Evolutionary conservation across 768 basidiomycete species (phyloP).

Genomic region (Cyclocybe aegerita): DNA sequence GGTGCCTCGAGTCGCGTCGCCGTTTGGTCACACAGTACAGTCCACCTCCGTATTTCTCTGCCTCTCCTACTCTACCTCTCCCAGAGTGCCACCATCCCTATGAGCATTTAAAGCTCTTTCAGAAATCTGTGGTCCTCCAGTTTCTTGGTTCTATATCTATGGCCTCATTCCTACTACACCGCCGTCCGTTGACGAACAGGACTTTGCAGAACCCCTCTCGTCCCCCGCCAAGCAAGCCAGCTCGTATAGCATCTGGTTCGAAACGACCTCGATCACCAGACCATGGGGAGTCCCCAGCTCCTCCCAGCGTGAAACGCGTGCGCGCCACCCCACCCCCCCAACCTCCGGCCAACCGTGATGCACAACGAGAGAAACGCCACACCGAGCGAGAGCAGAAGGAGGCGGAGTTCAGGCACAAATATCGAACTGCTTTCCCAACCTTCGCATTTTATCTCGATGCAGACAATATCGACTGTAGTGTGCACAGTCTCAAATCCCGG

Average conservation of each 20-base stretch:
- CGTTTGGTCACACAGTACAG: too few relatives aligned
- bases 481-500: constrained; percentile 48
- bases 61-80: too few relatives aligned
- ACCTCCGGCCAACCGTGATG: constrained; percentile 35
- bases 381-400: constrained; percentile 56
- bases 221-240: constrained; percentile 16
- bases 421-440: constrained; percentile 77
- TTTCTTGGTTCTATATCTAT: constrained; percentile 20
- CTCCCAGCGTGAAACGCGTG: constrained; percentile 16
- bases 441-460: constrained; percentile 87
- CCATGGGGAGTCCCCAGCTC: constrained; percentile 8
- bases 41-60: too few relatives aligned
- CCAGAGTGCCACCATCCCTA: too few relatives aligned
- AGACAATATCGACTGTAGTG: constrained; percentile 36
- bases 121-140: background rate
- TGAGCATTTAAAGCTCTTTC: background rate
- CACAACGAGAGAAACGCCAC: constrained; percentile 44
- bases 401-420: constrained; percentile 80
- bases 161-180: constrained; percentile 13
- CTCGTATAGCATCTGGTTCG: constrained; percentile 17
- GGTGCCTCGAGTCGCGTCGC: constrained; percentile 4
- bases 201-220: constrained; percentile 13
- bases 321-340: constrained; percentile 32
- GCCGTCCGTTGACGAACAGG: constrained; percentile 20
- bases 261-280: constrained; percentile 32